These are phyloP conservation scores for Ligustrum vulgare DNA, from an alignment of 257 asterid species.

Conservation along the genomic window DNA sequence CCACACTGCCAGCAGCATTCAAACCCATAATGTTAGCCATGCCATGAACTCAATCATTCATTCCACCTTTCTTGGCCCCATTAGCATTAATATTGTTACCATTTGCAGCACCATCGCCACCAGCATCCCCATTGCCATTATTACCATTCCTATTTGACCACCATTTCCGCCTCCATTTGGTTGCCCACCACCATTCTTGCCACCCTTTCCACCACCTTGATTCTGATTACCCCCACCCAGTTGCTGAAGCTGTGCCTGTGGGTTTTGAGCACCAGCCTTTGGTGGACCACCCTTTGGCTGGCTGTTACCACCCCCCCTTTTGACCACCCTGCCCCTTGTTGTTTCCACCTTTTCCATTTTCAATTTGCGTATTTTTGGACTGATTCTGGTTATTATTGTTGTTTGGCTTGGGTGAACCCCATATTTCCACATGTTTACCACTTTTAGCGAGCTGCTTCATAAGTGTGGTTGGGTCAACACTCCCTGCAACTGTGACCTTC, in stretches of 20 bases:
- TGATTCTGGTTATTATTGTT: slow-evolving; percentile 43
- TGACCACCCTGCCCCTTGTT: slow-evolving; percentile 38
- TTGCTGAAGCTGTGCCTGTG: slow-evolving; percentile 44
- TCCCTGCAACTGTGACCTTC: slow-evolving; percentile 89
- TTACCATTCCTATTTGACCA: slow-evolving; percentile 34
- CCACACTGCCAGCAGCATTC: slow-evolving; percentile 42
- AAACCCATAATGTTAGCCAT: not conserved
- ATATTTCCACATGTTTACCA: slow-evolving; percentile 78
- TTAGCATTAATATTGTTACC: slow-evolving; percentile 37
- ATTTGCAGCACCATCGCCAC: slow-evolving; percentile 33
- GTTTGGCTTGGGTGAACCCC: slow-evolving; percentile 79
- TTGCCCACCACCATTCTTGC: slow-evolving; percentile 63
- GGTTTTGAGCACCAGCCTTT: slow-evolving; percentile 27
- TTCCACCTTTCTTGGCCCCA: slow-evolving; percentile 67
- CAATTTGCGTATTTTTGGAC: slow-evolving; percentile 61
- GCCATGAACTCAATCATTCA: slow-evolving; percentile 46
- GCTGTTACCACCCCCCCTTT: slow-evolving; percentile 30
- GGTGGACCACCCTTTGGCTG: slow-evolving; percentile 33
- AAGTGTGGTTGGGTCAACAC: slow-evolving; percentile 70
- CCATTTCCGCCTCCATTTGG: slow-evolving; percentile 33
- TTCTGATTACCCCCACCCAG: slow-evolving; percentile 42
- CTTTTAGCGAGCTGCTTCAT: slow-evolving; percentile 77
- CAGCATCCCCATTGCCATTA: slow-evolving; percentile 32
- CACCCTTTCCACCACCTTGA: slow-evolving; percentile 62
- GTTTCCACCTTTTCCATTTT: slow-evolving; percentile 46